Evolutionary conservation across 2,329 filamentous ascomycete species (phyloP).

Genomic region (Neospermospora avenae): DNA sequence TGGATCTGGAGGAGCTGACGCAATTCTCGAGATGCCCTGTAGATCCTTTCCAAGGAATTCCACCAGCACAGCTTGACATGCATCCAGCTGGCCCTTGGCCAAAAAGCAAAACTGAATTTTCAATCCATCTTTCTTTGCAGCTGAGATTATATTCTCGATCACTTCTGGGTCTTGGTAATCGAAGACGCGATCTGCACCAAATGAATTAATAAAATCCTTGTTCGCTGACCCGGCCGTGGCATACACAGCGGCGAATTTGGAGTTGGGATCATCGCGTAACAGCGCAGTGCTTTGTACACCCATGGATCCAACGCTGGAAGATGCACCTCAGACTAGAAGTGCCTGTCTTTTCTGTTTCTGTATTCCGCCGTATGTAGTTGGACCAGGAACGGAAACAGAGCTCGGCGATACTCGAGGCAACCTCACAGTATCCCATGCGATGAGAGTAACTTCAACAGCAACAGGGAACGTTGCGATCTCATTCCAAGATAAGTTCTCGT

Average conservation of each 20-base stretch:
- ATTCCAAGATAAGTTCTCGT: background rate
- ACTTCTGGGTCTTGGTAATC: slow-evolving; percentile 20
- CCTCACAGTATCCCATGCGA: background rate
- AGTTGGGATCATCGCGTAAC: slow-evolving; percentile 34
- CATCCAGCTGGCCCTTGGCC: background rate
- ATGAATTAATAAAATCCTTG: slow-evolving; percentile 22
- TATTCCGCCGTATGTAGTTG: background rate
- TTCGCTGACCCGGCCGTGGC: slow-evolving; percentile 32
- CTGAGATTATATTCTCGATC: background rate
- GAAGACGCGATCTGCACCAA: slow-evolving; percentile 20
- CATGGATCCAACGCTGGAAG: slow-evolving; percentile 23
- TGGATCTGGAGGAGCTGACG: background rate
- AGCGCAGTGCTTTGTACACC: slow-evolving; percentile 37
- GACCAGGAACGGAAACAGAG: background rate
- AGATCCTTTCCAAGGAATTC: background rate
- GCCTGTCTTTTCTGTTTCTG: background rate
- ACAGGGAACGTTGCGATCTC: background rate
- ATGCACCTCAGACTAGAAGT: slow-evolving; percentile 30
- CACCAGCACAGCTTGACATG: background rate
- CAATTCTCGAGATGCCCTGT: background rate
- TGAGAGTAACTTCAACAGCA: background rate
- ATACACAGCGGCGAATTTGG: slow-evolving; percentile 40
- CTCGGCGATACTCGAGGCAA: background rate
- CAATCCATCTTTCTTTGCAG: background rate
- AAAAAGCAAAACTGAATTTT: background rate